Evolutionary conservation across 306 rosid genomes (phyloP).

Genomic region (Clitoria ternatea): DNA sequence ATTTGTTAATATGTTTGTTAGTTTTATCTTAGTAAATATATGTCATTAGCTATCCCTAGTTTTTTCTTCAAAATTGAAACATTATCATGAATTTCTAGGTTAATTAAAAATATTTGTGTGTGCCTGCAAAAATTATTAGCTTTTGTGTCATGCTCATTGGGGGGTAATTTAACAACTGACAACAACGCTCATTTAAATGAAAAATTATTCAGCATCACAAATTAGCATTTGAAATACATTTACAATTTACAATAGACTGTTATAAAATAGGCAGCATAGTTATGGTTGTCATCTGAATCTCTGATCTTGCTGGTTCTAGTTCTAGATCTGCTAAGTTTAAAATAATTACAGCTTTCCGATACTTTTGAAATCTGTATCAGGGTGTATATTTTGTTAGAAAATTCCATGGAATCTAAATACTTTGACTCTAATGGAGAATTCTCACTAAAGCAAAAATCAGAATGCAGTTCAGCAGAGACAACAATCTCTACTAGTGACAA

Average conservation of each 20-base stretch:
- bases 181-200: no score
- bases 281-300: background rate
- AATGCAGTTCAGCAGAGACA: constrained; percentile 37
- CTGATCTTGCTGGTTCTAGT: constrained; percentile 8
- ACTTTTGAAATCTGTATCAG: constrained; percentile 27
- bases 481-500: constrained; percentile 32
- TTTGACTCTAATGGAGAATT: constrained; percentile 42
- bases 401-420: constrained; percentile 43
- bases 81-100: background rate
- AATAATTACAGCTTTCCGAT: background rate
- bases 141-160: background rate
- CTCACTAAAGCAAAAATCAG: constrained; percentile 47
- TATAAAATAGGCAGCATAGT: background rate
- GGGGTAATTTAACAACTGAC: background rate
- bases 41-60: background rate
- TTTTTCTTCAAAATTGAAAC: background rate
- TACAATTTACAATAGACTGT: no score
- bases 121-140: background rate
- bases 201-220: no score
- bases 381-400: constrained; percentile 36
- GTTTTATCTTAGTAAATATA: background rate
- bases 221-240: no score
- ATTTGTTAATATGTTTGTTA: background rate
- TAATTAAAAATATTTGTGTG: background rate
- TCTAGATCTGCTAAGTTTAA: background rate